These are phyloP conservation scores for Kurtzmaniella quercitrusa DNA, from an alignment of 1,139 yeast genomes.

Conservation along the genomic window DNA sequence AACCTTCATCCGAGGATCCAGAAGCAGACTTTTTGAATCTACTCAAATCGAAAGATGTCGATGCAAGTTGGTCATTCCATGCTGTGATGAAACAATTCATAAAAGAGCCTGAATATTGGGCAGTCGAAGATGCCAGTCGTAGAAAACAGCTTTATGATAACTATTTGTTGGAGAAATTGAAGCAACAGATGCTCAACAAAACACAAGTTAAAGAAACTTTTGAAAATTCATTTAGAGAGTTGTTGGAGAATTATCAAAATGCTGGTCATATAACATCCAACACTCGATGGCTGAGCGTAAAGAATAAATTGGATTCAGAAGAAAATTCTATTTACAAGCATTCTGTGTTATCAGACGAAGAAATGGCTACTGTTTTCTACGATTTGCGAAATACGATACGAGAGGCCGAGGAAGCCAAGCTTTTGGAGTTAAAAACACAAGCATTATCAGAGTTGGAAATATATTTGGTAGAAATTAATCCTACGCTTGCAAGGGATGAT, in stretches of 20 bases:
- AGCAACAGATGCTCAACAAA: slow-evolving; percentile 51
- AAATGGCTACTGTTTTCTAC: slow-evolving; percentile 49
- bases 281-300: slow-evolving; percentile 66
- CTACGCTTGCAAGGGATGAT: slow-evolving; percentile 27
- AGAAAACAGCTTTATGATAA: slow-evolving; percentile 66
- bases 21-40: slow-evolving; percentile 47
- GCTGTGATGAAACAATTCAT: slow-evolving; percentile 60
- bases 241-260: slow-evolving; percentile 35
- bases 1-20: slow-evolving; percentile 16
- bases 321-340: slow-evolving; percentile 66
- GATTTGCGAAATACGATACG: slow-evolving; percentile 45
- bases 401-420: slow-evolving; percentile 29
- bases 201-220: slow-evolving; percentile 52
- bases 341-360: slow-evolving; percentile 55
- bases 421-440: slow-evolving; percentile 32
- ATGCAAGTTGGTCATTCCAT: slow-evolving; percentile 74
- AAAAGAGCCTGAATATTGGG: slow-evolving; percentile 66
- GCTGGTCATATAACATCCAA: slow-evolving; percentile 44
- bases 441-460: slow-evolving; percentile 52
- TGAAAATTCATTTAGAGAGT: slow-evolving; percentile 47
- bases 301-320: slow-evolving; percentile 42
- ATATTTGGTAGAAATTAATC: slow-evolving; percentile 39
- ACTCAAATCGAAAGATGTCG: slow-evolving; percentile 53
- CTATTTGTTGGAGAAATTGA: slow-evolving; percentile 51
- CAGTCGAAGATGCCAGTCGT: slow-evolving; percentile 53